Percentiles rank a stretch among this genome's conserved stretches.
These are phyloP conservation scores for Fusarium chaquense DNA, from an alignment of 2,329 filamentous ascomycete species.

Conservation along the genomic window DNA sequence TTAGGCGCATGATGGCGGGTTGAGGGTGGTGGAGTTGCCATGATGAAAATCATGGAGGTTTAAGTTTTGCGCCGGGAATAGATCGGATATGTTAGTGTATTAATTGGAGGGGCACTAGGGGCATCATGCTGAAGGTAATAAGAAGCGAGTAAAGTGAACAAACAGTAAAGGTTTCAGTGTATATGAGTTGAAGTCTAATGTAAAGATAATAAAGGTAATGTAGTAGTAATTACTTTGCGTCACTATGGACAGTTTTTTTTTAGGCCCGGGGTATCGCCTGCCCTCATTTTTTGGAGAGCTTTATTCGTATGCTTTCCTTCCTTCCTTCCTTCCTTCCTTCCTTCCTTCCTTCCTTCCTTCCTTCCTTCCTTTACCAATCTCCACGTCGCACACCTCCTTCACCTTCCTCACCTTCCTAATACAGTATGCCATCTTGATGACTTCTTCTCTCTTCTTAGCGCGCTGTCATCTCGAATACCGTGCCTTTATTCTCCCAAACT, in stretches of 20 bases:
- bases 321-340: conserved; percentile 12
- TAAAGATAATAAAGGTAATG: conserved; percentile 8
- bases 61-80: conserved; percentile 45
- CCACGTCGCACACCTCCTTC: conserved; percentile 5
- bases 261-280: conserved; percentile 47
- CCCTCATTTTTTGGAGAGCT: conserved; percentile 42
- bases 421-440: neutral
- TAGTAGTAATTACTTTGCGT: conserved; percentile 26
- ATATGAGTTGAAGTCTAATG: neutral
- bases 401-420: conserved; percentile 18
- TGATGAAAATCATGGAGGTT: conserved; percentile 34
- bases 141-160: neutral
- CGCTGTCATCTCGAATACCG: conserved; percentile 16
- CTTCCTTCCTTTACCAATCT: neutral
- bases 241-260: conserved; percentile 33
- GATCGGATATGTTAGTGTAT: conserved; percentile 30
- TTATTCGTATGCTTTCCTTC: conserved; percentile 28
- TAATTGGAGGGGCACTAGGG: neutral
- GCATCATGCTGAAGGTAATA: neutral
- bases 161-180: neutral
- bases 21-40: conserved; percentile 16
- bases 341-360: no score
- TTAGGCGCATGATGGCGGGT: conserved; percentile 33
- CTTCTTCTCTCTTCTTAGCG: conserved; percentile 8
- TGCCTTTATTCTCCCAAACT: conserved; percentile 21